Evolutionary conservation across 2,329 filamentous ascomycete species (phyloP).

Genomic region (Reticulascus tulasneorum): DNA sequence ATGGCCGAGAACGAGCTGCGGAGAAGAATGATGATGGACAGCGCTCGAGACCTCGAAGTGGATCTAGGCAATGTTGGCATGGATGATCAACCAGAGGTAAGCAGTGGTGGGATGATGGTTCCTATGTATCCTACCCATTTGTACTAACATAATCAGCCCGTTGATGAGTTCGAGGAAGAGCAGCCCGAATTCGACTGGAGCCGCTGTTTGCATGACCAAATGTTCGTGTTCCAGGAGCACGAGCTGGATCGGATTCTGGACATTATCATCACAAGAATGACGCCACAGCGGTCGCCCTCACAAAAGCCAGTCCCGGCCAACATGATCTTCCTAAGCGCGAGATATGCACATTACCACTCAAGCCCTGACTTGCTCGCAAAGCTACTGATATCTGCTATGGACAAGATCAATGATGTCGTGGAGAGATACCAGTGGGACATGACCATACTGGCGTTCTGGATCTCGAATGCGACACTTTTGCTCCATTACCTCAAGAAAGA

Average conservation of each 20-base stretch:
- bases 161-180: constrained; percentile 80
- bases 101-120: constrained; percentile 20
- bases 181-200: constrained; percentile 95
- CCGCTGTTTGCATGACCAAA: constrained; percentile 91
- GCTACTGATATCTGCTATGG: constrained; percentile 80
- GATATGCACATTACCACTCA: constrained; percentile 95
- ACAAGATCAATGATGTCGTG: constrained; percentile 96
- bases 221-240: constrained; percentile 98
- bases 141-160: constrained; percentile 6
- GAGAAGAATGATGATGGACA: constrained; percentile 98
- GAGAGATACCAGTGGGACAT: constrained; percentile 97
- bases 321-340: constrained; percentile 89
- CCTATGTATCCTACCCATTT: constrained; percentile 20
- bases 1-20: constrained; percentile 96
- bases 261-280: constrained; percentile 97
- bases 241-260: constrained; percentile 90
- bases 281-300: constrained; percentile 88
- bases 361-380: constrained; percentile 78
- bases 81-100: constrained; percentile 89
- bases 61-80: constrained; percentile 93
- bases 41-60: constrained; percentile 92
- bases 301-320: constrained; percentile 98
- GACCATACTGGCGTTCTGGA: constrained; percentile 98
- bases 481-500: constrained; percentile 91
- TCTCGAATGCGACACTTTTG: constrained; percentile 93